Base-by-base conservation (phyloP, 352 stramenopile genomes). In the Globisporangium solare region DNA sequence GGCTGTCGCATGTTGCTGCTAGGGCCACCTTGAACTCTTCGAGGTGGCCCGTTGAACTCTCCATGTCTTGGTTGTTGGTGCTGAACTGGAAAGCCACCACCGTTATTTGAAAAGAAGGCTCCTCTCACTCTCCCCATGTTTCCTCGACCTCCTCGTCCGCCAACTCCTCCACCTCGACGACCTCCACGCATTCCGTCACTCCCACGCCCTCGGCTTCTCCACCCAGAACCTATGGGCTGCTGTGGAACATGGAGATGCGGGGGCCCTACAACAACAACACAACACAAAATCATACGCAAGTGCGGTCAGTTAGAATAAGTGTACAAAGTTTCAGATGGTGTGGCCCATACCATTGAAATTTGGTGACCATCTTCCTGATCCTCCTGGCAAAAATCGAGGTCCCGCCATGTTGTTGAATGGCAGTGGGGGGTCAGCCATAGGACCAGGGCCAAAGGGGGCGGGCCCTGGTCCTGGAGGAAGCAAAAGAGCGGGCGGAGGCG, bases 161-260 rank as follows among this genome's bases (percentile, higher is more conserved):
- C 72, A 40, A 2, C 39, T 24, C 53, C 64, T n/a, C 63, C 60
- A 43, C 24, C 27, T 56, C 61, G 56, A 31, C 61, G 61, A 50
- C 60, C 49, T 12, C 54, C 32, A 40, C 56, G 54, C 52, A 58
- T 54, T 31, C 62, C 54, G 18, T 81, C 68, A 56, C 67, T 64
- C 11, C 67, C 73, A 60, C 66, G 67, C 11, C 72, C 74, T 54
- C 51, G 73, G 14, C 59, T 67, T 68, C 65, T 65, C 66, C 69
- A 73, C 35, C 67, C 51, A 7, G 67, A 68, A 18, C 60, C 54
- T 35, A 57, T 42, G 41, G 49, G 21, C 21, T 65, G 49, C 10
- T 51, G 22, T 51, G 56, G 47, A 71, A 67, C 11, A n/a, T 8
- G 37, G n/a, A 18, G 39, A 43, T 18, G 49, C 17, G 43, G 8